Percentiles rank a stretch among this genome's conserved stretches.
These are phyloP conservation scores for Corymbia maculata DNA, from an alignment of 345 rosid genomes.

Conservation along the genomic window DNA sequence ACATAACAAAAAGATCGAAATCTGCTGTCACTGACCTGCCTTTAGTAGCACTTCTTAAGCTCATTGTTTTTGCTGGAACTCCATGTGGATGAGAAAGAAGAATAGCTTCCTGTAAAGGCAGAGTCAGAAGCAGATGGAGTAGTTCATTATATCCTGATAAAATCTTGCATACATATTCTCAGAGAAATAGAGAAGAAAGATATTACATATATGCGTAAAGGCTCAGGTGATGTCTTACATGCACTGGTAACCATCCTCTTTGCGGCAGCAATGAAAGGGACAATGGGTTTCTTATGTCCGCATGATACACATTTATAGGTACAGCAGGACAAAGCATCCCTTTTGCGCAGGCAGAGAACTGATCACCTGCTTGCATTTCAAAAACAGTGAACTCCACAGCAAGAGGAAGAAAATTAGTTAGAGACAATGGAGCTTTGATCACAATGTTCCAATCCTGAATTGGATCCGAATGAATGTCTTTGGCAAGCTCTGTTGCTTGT, in stretches of 20 bases:
- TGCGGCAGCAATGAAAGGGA: slow-evolving; percentile 77
- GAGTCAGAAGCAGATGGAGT: background rate
- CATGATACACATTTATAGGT: slow-evolving; percentile 65
- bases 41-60: slow-evolving; percentile 72
- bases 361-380: slow-evolving; percentile 62
- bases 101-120: slow-evolving; percentile 64
- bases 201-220: background rate
- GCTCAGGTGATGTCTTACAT: slow-evolving; percentile 28
- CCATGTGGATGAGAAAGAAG: slow-evolving; percentile 74
- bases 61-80: slow-evolving; percentile 68
- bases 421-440: slow-evolving; percentile 73
- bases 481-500: slow-evolving; percentile 75
- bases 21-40: slow-evolving; percentile 51
- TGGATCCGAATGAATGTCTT: slow-evolving; percentile 63
- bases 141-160: background rate
- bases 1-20: background rate
- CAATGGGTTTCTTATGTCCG: slow-evolving; percentile 59
- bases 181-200: background rate
- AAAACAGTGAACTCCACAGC: slow-evolving; percentile 70
- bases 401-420: slow-evolving; percentile 82
- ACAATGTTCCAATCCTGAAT: slow-evolving; percentile 89
- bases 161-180: background rate
- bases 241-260: slow-evolving; percentile 78
- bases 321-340: slow-evolving; percentile 59
- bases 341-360: slow-evolving; percentile 49